Conservation (phyloP, 202 grass and related monocot genomes). For the Dendrocalamus latiflorus region DNA sequence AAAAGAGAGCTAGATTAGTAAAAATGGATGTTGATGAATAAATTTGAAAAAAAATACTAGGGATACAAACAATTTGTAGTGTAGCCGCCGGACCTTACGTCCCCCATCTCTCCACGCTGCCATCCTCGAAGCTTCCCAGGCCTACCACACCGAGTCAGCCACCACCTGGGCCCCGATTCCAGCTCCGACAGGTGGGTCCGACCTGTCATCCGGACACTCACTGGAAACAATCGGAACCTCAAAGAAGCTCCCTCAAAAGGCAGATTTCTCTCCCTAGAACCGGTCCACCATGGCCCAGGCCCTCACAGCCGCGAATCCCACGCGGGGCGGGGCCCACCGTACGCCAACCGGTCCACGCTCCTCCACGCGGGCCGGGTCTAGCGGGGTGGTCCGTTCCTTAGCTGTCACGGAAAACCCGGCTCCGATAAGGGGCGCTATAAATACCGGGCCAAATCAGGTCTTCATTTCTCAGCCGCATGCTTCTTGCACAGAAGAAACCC, state of each 20-base stretch:
- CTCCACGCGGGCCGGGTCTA: constrained; percentile 3
- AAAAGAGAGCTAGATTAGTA: too few species aligned
- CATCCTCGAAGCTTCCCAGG: too few species aligned
- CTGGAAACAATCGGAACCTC: background rate
- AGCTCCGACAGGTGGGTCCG: too few species aligned
- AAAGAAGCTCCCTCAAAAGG: background rate
- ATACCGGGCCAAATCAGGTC: background rate
- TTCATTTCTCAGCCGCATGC: constrained; percentile 33
- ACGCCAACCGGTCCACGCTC: background rate
- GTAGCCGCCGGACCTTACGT: too few species aligned
- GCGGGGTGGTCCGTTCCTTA: background rate
- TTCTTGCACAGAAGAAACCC: background rate
- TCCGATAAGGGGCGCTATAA: constrained; percentile 15
- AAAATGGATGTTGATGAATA: too few species aligned
- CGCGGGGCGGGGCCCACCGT: background rate
- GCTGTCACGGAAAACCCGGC: background rate
- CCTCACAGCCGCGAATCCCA: background rate
- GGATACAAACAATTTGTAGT: too few species aligned
- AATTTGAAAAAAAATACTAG: too few species aligned
- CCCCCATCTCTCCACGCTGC: too few species aligned
- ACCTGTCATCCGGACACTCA: too few species aligned
- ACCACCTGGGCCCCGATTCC: too few species aligned
- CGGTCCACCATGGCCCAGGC: background rate
- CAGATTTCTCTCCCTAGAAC: background rate
- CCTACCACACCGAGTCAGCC: too few species aligned